Conservation (phyloP, 1,284 basidiomycete genomes). For the Malassezia sp. region DNA sequence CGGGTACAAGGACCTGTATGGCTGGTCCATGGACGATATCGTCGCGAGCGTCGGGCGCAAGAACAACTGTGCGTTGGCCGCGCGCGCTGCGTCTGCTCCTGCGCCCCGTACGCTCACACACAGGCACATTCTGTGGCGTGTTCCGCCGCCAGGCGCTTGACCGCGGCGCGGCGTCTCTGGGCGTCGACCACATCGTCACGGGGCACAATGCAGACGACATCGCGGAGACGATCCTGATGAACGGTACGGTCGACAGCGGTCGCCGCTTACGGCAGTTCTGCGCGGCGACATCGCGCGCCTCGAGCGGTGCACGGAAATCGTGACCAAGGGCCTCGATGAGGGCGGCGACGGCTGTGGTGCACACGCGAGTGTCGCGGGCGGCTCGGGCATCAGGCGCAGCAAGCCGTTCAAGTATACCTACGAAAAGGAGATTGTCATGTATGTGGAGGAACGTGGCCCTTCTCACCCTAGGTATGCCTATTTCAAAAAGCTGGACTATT, state of each 20-base stretch:
- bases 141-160: slow-evolving; percentile 92
- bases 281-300: slow-evolving; percentile 90
- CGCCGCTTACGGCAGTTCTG: too few relatives aligned
- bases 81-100: too few relatives aligned
- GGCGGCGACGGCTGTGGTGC: slow-evolving; percentile 25
- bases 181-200: slow-evolving; percentile 94
- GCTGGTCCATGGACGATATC: slow-evolving; percentile 98
- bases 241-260: slow-evolving; percentile 59
- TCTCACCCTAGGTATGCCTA: too few relatives aligned
- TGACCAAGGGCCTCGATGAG: slow-evolving; percentile 46
- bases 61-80: slow-evolving; percentile 66
- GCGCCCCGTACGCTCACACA: too few relatives aligned
- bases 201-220: slow-evolving; percentile 99
- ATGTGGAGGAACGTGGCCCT: too few relatives aligned
- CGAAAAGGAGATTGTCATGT: slow-evolving; percentile 99
- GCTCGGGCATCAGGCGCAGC: slow-evolving; percentile 80
- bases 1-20: slow-evolving; percentile 89
- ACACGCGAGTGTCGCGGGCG: slow-evolving; percentile 16
- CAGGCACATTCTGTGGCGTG: slow-evolving; percentile 87
- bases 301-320: slow-evolving; percentile 83
- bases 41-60: slow-evolving; percentile 87
- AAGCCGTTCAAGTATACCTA: slow-evolving; percentile 98
- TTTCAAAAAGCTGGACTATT: slow-evolving; percentile 90
- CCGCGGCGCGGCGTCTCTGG: slow-evolving; percentile 73
- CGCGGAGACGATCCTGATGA: slow-evolving; percentile 97